phyloP scores from a whole-genome alignment of 345 rosid genomes.

The Melaleuca alternifolia region DNA sequence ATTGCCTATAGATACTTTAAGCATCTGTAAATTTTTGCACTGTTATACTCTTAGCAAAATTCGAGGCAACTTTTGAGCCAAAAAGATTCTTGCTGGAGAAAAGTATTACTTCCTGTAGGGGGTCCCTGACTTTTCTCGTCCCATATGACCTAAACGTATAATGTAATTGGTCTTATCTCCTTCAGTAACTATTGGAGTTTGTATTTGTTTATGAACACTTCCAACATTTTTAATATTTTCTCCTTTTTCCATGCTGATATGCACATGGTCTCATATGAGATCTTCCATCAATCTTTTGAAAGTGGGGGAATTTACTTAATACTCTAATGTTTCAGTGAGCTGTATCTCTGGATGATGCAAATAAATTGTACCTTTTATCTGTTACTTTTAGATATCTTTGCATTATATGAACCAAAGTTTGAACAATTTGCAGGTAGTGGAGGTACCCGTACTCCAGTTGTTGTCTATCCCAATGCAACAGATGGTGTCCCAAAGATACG shows the following conservation, averaged over 20 bases:
- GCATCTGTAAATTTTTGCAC: not conserved
- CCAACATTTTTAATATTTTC: not conserved
- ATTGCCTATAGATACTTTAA: not conserved
- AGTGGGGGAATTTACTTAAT: not conserved
- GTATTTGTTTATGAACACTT: not conserved
- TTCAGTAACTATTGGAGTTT: not conserved
- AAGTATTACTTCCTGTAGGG: not conserved
- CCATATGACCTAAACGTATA: not conserved
- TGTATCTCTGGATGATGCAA: not conserved
- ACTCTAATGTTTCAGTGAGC: not conserved
- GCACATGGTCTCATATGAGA: not conserved
- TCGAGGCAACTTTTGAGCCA: not conserved
- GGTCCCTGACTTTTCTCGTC: not conserved
- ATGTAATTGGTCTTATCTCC: not conserved
- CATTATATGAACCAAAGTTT: not conserved
- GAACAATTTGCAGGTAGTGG: conserved; percentile 16
- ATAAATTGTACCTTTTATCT: not conserved
- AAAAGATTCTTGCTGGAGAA: not conserved
- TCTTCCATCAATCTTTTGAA: not conserved
- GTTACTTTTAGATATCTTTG: not conserved
- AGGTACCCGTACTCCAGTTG: conserved; percentile 8
- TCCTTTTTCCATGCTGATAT: not conserved
- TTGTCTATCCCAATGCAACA: conserved; percentile 14
- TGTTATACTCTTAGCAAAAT: not conserved
- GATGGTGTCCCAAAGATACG: conserved; percentile 25